phyloP scores from a whole-genome alignment of 2,329 filamentous ascomycete species.

The Xylaria sp. region DNA sequence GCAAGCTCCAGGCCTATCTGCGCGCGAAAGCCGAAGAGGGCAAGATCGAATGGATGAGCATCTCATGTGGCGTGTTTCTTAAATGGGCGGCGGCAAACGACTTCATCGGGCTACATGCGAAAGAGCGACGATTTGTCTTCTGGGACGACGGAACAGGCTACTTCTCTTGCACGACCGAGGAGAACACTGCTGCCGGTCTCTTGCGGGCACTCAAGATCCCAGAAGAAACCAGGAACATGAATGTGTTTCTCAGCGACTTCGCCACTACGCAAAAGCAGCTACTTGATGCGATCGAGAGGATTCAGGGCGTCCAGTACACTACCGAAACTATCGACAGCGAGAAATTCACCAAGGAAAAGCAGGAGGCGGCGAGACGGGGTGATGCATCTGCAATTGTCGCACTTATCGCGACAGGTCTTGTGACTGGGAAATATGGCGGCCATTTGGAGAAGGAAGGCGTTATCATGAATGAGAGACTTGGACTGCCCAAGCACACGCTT shows the following conservation, averaged over 20 bases:
- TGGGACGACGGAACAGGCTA: slow-evolving; percentile 50
- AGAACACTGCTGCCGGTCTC: slow-evolving; percentile 48
- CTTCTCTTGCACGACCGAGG: slow-evolving; percentile 50
- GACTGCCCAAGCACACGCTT: slow-evolving; percentile 42
- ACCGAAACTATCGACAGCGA: slow-evolving; percentile 44
- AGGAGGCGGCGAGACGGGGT: slow-evolving; percentile 42
- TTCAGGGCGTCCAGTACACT: slow-evolving; percentile 56
- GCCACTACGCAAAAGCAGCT: slow-evolving; percentile 48
- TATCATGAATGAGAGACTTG: slow-evolving; percentile 48
- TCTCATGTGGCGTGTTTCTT: slow-evolving; percentile 47
- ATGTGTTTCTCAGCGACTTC: slow-evolving; percentile 50
- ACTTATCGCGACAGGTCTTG: slow-evolving; percentile 49
- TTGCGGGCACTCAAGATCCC: slow-evolving; percentile 44
- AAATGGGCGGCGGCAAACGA: slow-evolving; percentile 44
- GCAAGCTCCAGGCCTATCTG: slow-evolving; percentile 45
- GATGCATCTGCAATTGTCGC: slow-evolving; percentile 41
- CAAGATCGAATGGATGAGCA: slow-evolving; percentile 47
- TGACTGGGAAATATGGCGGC: slow-evolving; percentile 47
- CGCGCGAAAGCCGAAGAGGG: slow-evolving; percentile 39
- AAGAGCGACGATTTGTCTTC: slow-evolving; percentile 41
- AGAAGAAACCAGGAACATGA: slow-evolving; percentile 49
- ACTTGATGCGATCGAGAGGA: slow-evolving; percentile 60
- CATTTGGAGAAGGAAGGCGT: slow-evolving; percentile 49
- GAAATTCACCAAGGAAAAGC: slow-evolving; percentile 45
- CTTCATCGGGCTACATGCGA: slow-evolving; percentile 44